Conservation (phyloP, 345 rosid genomes). For the Aquilaria sinensis region DNA sequence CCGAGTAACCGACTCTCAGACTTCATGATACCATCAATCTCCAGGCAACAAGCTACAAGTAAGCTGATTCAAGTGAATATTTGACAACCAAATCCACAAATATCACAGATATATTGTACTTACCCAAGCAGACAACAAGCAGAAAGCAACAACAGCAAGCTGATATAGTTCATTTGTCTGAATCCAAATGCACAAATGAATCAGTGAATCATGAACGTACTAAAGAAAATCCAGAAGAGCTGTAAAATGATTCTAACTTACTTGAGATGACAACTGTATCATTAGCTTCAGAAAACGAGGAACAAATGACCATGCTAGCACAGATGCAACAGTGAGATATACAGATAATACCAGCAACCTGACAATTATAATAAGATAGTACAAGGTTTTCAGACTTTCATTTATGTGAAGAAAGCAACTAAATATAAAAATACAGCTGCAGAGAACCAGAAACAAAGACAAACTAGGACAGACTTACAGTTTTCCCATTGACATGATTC, state of each 20-base stretch:
- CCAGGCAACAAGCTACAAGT: too few species aligned
- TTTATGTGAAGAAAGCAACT: constrained; percentile 6
- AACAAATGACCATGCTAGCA: constrained; percentile 92
- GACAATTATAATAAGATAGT: constrained; percentile 16
- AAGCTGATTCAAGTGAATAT: too few species aligned
- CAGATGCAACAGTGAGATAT: constrained; percentile 67
- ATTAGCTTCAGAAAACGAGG: constrained; percentile 95
- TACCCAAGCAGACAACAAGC: constrained; percentile 99
- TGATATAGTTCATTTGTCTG: constrained; percentile 99
- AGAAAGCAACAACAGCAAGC: constrained; percentile 97
- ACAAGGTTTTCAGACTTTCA: constrained; percentile 5
- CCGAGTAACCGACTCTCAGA: too few species aligned
- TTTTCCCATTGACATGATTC: constrained; percentile 92
- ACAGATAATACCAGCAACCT: constrained; percentile 78
- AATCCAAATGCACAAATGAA: constrained; percentile 13
- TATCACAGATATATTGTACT: constrained; percentile 21
- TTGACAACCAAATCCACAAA: too few species aligned
- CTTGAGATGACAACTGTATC: constrained; percentile 97
- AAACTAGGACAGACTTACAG: constrained; percentile 45
- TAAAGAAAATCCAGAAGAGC: not conserved
- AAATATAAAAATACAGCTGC: constrained; percentile 7
- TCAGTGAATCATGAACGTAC: constrained; percentile 1
- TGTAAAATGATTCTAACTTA: constrained; percentile 28
- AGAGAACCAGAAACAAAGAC: constrained; percentile 1
- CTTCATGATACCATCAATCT: too few species aligned